Percentiles rank a stretch among this genome's conserved stretches.
Conservation (phyloP, 139 green algal genomes). For the Limnomonas spitsbergensis region DNA sequence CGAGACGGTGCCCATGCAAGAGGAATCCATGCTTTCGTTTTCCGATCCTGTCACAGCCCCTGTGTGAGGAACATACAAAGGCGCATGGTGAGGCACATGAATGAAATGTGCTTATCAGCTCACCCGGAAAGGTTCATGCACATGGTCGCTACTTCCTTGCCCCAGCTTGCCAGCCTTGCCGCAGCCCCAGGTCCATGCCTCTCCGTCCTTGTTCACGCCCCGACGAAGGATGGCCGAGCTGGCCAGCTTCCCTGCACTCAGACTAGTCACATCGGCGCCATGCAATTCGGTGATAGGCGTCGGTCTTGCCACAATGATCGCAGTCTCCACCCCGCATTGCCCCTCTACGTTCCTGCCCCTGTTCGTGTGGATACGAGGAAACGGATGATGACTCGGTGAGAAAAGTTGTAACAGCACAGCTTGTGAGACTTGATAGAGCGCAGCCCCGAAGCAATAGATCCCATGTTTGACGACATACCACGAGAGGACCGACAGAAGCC, state of each 20-base stretch:
- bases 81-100: too few relatives aligned
- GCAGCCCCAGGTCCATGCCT: conserved; percentile 57
- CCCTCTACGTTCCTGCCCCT: conserved; percentile 63
- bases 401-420: too few relatives aligned
- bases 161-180: conserved; percentile 66
- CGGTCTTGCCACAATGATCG: conserved; percentile 39
- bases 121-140: conserved; percentile 28
- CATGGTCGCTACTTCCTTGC: conserved; percentile 40
- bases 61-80: too few relatives aligned
- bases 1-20: too few relatives aligned
- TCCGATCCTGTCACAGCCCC: too few relatives aligned
- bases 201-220: conserved; percentile 10
- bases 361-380: neutral
- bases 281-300: conserved; percentile 42
- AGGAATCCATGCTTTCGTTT: too few relatives aligned
- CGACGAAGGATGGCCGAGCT: conserved; percentile 33
- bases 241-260: conserved; percentile 45
- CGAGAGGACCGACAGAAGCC: neutral
- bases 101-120: neutral
- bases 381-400: neutral
- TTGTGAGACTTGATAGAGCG: too few relatives aligned
- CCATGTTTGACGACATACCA: neutral
- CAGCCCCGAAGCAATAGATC: too few relatives aligned
- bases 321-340: conserved; percentile 44
- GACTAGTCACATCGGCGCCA: neutral